Percentiles rank a stretch among this genome's conserved stretches.
Evolutionary conservation across 345 rosid genomes (phyloP).

Genomic region (Populus tremula): DNA sequence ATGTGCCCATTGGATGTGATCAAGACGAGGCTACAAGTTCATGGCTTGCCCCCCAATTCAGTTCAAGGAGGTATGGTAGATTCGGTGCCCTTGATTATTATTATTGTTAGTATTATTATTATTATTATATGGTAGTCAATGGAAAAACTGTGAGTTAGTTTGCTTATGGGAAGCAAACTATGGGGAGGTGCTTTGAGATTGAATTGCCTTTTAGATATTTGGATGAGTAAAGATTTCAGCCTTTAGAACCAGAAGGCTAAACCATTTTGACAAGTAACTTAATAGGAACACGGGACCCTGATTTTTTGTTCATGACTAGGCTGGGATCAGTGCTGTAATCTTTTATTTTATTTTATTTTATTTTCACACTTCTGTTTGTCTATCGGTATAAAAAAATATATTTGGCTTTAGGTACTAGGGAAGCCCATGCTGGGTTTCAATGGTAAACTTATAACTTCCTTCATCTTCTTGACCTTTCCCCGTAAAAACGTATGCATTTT

Average conservation of each 20-base stretch:
- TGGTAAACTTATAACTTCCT: background rate
- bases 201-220: background rate
- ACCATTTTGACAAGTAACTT: background rate
- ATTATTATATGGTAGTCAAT: background rate
- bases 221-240: background rate
- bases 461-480: background rate
- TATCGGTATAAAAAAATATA: background rate
- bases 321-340: background rate
- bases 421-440: background rate
- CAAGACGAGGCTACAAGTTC: conserved; percentile 90
- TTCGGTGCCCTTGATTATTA: background rate
- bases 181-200: background rate
- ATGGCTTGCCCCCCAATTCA: conserved; percentile 66
- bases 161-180: background rate
- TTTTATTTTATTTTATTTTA: background rate
- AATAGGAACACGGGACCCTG: background rate
- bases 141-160: background rate
- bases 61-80: conserved; percentile 55
- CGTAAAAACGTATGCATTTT: background rate
- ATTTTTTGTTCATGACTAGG: background rate
- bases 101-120: background rate
- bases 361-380: background rate
- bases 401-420: background rate
- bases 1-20: conserved; percentile 96
- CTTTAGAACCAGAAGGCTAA: background rate